These are phyloP conservation scores for Lactuca saligna DNA, from an alignment of 129 eudicot species.

Conservation along the genomic window DNA sequence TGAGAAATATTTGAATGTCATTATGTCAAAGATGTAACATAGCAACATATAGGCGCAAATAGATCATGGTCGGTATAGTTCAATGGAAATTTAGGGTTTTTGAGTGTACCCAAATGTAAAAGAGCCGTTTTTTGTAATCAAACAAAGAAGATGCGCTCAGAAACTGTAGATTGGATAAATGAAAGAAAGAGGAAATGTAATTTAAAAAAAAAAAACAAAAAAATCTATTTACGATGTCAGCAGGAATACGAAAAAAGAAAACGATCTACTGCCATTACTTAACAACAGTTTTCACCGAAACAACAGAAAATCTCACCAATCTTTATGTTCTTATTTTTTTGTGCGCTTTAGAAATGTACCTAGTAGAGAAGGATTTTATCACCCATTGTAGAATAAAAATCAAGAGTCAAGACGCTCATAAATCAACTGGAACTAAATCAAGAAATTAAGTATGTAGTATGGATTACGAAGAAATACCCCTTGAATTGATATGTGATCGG, in stretches of 20 bases:
- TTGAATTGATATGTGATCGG: conserved; percentile 4
- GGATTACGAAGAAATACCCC: background rate
- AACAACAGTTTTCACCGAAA: background rate
- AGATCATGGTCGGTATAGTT: background rate
- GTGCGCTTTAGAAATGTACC: conserved; percentile 4
- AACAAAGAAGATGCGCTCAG: background rate
- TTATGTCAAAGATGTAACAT: background rate
- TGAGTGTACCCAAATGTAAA: background rate
- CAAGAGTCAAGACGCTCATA: background rate
- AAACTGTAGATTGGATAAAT: background rate
- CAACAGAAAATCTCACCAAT: conserved; percentile 3
- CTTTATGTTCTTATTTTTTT: background rate
- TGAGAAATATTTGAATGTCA: background rate
- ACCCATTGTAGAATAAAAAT: background rate
- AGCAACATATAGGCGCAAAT: conserved; percentile 2
- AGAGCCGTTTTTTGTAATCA: background rate
- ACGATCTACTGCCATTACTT: background rate
- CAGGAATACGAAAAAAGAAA: background rate
- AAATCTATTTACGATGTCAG: background rate
- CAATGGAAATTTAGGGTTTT: conserved; percentile 15
- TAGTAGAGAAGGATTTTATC: background rate
- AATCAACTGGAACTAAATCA: conserved; percentile 8
- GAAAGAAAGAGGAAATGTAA: background rate
- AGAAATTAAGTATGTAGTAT: background rate
- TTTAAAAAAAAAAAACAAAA: background rate